Percentiles rank a stretch among this genome's conserved stretches.
These are phyloP conservation scores for Paracoccidioides lutzii DNA, from an alignment of 2,329 filamentous ascomycete species.

Conservation along the genomic window DNA sequence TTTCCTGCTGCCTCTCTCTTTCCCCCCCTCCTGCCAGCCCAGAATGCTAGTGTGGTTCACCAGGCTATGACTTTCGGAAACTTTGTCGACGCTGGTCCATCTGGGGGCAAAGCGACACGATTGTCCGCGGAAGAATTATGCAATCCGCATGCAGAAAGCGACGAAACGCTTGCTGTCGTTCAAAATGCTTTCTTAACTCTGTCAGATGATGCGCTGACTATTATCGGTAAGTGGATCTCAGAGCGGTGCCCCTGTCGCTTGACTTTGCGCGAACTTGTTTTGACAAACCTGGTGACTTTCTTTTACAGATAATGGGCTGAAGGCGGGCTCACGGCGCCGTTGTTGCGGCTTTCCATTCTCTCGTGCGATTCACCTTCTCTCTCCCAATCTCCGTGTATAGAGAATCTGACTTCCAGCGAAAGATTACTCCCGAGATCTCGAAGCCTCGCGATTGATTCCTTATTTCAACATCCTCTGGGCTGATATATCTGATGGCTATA, in stretches of 20 bases:
- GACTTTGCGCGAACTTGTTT: neutral
- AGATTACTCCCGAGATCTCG: conserved; percentile 25
- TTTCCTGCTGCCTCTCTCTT: neutral
- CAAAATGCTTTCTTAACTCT: conserved; percentile 48
- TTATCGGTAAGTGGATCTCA: conserved; percentile 36
- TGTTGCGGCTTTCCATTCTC: conserved; percentile 46
- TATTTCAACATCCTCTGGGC: conserved; percentile 81
- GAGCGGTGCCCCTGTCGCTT: neutral
- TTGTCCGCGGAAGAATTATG: neutral
- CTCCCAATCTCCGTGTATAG: neutral
- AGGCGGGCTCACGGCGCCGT: conserved; percentile 35
- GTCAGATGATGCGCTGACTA: conserved; percentile 46
- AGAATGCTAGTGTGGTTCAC: neutral
- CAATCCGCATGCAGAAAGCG: conserved; percentile 12
- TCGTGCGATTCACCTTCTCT: conserved; percentile 25
- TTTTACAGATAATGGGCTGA: conserved; percentile 40
- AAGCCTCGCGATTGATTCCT: conserved; percentile 49
- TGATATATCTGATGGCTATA: conserved; percentile 44
- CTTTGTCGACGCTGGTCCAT: conserved; percentile 21
- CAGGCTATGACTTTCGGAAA: conserved; percentile 3
- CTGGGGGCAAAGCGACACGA: conserved; percentile 63
- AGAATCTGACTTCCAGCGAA: neutral
- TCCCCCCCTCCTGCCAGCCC: neutral
- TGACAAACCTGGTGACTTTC: neutral
- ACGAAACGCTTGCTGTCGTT: conserved; percentile 41